Evolutionary conservation across 2,329 filamentous ascomycete species (phyloP).

Genomic region (Alternaria sp.): DNA sequence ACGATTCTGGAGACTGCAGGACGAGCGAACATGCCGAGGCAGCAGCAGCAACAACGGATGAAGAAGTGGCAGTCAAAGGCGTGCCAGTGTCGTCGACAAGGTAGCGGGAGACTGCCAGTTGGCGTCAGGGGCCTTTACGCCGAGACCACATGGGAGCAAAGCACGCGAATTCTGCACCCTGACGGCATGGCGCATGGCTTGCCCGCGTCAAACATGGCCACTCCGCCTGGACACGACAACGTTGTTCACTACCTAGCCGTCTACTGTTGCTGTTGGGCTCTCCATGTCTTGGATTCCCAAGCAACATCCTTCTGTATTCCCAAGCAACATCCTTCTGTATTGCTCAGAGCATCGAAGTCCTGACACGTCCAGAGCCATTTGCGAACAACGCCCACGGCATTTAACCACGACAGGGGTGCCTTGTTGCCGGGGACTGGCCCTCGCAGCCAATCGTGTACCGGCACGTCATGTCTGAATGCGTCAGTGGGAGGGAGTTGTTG

Average conservation of each 20-base stretch:
- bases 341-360: not conserved
- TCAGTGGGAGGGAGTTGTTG: not conserved
- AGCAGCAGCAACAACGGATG: conserved; percentile 38
- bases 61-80: conserved; percentile 30
- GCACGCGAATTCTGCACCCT: conserved; percentile 12
- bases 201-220: not conserved
- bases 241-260: not conserved
- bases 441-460: conserved; percentile 17
- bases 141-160: conserved; percentile 17
- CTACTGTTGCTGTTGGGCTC: too few species aligned
- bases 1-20: conserved; percentile 41
- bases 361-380: conserved; percentile 25
- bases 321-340: not conserved
- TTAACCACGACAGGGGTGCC: conserved; percentile 5
- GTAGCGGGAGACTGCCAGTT: conserved; percentile 16
- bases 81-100: conserved; percentile 31
- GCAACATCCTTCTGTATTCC: not conserved
- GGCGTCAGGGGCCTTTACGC: conserved; percentile 19
- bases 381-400: not conserved
- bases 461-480: conserved; percentile 17
- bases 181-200: not conserved
- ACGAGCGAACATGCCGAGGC: conserved; percentile 47
- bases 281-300: not conserved
- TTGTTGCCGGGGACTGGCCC: conserved; percentile 1
- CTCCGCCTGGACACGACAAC: not conserved